A percentile compares a stretch with the other conserved stretches of the same genome.
These are phyloP conservation scores for Phaeodactylum tricornutum DNA, from an alignment of 108 stramenopile species.

Conservation along the genomic window DNA sequence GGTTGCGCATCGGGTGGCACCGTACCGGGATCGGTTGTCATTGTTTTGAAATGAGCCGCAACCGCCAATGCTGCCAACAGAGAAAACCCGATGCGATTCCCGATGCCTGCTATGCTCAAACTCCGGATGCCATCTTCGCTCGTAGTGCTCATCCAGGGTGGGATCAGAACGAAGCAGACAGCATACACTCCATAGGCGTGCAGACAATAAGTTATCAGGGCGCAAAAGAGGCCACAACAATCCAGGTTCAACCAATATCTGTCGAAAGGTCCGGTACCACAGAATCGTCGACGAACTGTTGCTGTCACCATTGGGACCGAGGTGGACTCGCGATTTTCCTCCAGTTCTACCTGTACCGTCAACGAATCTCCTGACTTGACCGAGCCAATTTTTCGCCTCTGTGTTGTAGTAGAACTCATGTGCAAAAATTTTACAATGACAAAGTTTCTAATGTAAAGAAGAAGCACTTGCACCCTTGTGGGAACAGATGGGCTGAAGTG, in stretches of 20 bases:
- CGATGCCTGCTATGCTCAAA: constrained; percentile 36
- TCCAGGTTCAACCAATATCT: constrained; percentile 74
- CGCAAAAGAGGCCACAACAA: constrained; percentile 81
- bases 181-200: constrained; percentile 61
- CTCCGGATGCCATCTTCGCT: constrained; percentile 41
- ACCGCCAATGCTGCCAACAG: constrained; percentile 50
- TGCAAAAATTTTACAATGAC: too few species aligned
- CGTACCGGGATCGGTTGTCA: constrained; percentile 88
- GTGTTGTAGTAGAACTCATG: too few species aligned
- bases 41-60: constrained; percentile 69
- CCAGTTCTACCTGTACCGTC: too few species aligned
- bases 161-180: constrained; percentile 55
- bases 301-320: too few species aligned
- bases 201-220: constrained; percentile 51
- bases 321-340: too few species aligned
- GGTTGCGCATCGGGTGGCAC: constrained; percentile 81
- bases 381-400: too few species aligned
- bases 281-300: constrained; percentile 44
- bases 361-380: too few species aligned
- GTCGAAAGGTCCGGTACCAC: constrained; percentile 71
- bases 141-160: constrained; percentile 69
- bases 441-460: too few species aligned
- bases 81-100: constrained; percentile 49
- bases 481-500: too few species aligned
- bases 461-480: too few species aligned